phyloP scores from a whole-genome alignment of 2,329 filamentous ascomycete species.

The Trichoderma oligosporum region DNA sequence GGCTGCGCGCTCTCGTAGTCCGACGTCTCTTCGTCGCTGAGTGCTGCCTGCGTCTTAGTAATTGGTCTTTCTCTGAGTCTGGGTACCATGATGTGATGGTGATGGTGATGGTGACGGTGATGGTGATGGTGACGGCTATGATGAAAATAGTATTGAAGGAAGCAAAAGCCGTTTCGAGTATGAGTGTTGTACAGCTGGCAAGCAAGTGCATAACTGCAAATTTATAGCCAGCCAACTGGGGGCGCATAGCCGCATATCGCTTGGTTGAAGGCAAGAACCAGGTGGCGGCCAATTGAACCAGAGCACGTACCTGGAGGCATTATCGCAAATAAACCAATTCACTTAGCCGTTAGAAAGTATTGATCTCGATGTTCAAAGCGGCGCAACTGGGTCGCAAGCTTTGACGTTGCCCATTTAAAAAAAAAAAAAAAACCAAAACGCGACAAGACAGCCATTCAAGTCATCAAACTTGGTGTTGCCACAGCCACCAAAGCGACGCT shows the following conservation, averaged over 20 bases:
- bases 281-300: not conserved
- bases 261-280: not conserved
- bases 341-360: not conserved
- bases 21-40: slow-evolving; percentile 37
- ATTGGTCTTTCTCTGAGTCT: slow-evolving; percentile 8
- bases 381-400: slow-evolving; percentile 17
- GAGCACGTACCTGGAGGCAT: slow-evolving; percentile 22
- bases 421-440: no score
- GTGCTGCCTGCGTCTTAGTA: slow-evolving; percentile 30
- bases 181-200: not conserved
- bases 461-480: not conserved
- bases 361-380: not conserved
- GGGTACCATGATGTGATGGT: slow-evolving; percentile 17
- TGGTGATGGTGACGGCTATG: not conserved
- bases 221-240: not conserved
- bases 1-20: slow-evolving; percentile 30
- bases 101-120: not conserved
- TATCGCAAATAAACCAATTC: not conserved
- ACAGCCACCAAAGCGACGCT: slow-evolving; percentile 5
- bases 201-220: not conserved
- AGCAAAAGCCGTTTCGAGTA: not conserved
- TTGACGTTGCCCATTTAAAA: slow-evolving; percentile 7
- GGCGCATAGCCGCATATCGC: no score
- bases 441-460: slow-evolving; percentile 4
- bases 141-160: not conserved